phyloP scores from a whole-genome alignment of 108 stramenopile genomes.

The Pseudonitzschia multistriata region DNA sequence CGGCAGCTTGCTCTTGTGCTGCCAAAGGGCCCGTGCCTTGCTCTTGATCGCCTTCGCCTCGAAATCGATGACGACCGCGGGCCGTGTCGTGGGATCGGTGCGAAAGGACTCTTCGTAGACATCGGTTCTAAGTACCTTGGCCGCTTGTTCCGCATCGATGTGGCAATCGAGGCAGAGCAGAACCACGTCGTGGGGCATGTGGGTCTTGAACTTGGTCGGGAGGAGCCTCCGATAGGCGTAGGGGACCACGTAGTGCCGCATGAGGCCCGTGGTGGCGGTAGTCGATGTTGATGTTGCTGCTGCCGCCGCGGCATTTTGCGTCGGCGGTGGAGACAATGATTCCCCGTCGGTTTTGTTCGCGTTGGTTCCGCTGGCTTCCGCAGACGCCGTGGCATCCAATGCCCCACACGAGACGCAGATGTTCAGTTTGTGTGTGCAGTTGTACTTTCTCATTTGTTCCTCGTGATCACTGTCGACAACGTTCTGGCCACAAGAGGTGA shows the following conservation, averaged over 20 bases:
- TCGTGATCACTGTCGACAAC: slow-evolving; percentile 7
- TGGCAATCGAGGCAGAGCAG: slow-evolving; percentile 79
- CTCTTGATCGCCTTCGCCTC: slow-evolving; percentile 48
- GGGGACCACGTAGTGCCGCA: slow-evolving; percentile 84
- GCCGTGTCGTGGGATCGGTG: slow-evolving; percentile 11
- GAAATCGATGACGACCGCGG: slow-evolving; percentile 16
- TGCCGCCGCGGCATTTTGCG: no score
- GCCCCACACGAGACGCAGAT: slow-evolving; percentile 70
- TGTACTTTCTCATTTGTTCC: slow-evolving; percentile 34
- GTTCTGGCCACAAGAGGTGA: neutral
- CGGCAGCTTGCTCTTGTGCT: slow-evolving; percentile 54
- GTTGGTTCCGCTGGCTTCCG: neutral
- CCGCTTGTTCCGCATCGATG: slow-evolving; percentile 45
- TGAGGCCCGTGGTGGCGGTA: slow-evolving; percentile 49
- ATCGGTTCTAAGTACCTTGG: slow-evolving; percentile 47
- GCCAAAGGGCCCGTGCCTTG: slow-evolving; percentile 54
- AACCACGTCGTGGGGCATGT: slow-evolving; percentile 82
- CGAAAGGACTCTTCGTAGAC: slow-evolving; percentile 28
- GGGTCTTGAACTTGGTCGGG: slow-evolving; percentile 74
- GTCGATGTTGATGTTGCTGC: slow-evolving; percentile 1
- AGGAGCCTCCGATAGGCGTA: slow-evolving; percentile 63
- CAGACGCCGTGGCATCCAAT: neutral
- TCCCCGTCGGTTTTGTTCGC: neutral
- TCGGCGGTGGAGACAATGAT: no score
- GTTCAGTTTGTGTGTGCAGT: slow-evolving; percentile 57